Percentiles rank a stretch among this genome's conserved stretches.
Evolutionary conservation across 139 green algal species (phyloP).

Genomic region (Cymbomonas tetramitiformis): DNA sequence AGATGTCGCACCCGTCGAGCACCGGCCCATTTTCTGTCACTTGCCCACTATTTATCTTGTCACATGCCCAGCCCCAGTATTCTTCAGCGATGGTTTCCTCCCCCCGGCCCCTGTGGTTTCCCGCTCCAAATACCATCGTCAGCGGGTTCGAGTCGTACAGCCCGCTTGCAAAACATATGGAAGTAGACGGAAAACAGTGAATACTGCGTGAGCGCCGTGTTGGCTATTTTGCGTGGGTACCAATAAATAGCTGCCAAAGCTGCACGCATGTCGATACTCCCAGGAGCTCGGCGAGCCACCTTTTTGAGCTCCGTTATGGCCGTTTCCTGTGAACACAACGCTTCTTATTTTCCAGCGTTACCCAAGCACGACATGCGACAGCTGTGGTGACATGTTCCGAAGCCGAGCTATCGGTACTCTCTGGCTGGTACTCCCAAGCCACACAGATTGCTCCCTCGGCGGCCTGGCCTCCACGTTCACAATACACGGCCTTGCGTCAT

Average conservation of each 20-base stretch:
- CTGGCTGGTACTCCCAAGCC: no score
- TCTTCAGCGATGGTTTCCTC: constrained; percentile 38
- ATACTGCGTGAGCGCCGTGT: no score
- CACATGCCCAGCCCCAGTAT: constrained; percentile 59
- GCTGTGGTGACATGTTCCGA: no score
- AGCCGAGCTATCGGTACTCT: no score
- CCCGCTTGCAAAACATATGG: no score
- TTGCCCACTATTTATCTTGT: constrained; percentile 34
- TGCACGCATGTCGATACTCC: constrained; percentile 58
- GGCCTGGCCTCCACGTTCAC: no score
- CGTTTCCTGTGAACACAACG: not conserved
- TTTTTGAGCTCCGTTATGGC: constrained; percentile 36
- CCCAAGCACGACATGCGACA: no score
- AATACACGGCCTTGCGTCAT: no score
- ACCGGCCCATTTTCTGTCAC: constrained; percentile 11
- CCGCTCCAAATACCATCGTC: not conserved
- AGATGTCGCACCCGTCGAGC: constrained; percentile 54
- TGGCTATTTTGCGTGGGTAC: no score
- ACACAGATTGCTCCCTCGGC: no score
- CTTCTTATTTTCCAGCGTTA: no score
- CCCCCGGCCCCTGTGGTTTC: constrained; percentile 24
- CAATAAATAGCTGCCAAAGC: constrained; percentile 66
- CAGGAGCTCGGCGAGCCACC: constrained; percentile 53
- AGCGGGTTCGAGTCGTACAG: not conserved
- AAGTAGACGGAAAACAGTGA: no score